Conservation (phyloP, 106 monocot species). For the Dendrobium catenatum region DNA sequence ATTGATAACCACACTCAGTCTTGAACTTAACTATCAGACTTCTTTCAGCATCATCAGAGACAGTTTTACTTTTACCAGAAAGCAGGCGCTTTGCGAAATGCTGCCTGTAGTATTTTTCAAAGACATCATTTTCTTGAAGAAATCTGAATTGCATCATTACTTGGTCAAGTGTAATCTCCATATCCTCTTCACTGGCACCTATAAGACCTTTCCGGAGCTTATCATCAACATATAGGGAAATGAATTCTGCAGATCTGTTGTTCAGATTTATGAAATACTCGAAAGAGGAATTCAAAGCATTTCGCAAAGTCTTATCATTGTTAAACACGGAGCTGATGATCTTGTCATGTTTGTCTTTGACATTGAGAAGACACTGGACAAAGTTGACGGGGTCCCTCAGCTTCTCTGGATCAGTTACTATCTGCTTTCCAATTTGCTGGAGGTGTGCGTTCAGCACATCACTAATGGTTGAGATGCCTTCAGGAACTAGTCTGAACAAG, state of each 20-base stretch:
- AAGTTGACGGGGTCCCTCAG: constrained; percentile 90
- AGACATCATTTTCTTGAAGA: constrained; percentile 73
- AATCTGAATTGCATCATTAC: constrained; percentile 94
- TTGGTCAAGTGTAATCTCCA: constrained; percentile 66
- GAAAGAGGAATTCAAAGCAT: constrained; percentile 90
- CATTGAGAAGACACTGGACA: constrained; percentile 76
- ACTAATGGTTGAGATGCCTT: constrained; percentile 65
- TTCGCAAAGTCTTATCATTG: constrained; percentile 92
- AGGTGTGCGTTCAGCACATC: constrained; percentile 85
- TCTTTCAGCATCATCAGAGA: constrained; percentile 69
- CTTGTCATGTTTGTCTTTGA: constrained; percentile 87
- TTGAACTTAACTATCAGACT: constrained; percentile 81
- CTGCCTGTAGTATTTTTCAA: constrained; percentile 75
- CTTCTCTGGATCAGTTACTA: constrained; percentile 81
- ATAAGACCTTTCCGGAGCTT: constrained; percentile 83
- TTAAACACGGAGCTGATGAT: constrained; percentile 68
- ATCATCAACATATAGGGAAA: constrained; percentile 86
- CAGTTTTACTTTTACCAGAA: constrained; percentile 59
- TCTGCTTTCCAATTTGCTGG: constrained; percentile 68
- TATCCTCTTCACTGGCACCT: constrained; percentile 72
- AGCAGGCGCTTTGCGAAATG: constrained; percentile 68
- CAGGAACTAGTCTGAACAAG: constrained; percentile 76
- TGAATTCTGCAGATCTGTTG: constrained; percentile 84
- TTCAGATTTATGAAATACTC: constrained; percentile 95
- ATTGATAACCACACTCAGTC: constrained; percentile 87